Evolutionary conservation across 2,329 filamentous ascomycete genomes (phyloP), one percentile per base, ranked within the genome.

Genomic region (Bertia moriformis): DNA sequence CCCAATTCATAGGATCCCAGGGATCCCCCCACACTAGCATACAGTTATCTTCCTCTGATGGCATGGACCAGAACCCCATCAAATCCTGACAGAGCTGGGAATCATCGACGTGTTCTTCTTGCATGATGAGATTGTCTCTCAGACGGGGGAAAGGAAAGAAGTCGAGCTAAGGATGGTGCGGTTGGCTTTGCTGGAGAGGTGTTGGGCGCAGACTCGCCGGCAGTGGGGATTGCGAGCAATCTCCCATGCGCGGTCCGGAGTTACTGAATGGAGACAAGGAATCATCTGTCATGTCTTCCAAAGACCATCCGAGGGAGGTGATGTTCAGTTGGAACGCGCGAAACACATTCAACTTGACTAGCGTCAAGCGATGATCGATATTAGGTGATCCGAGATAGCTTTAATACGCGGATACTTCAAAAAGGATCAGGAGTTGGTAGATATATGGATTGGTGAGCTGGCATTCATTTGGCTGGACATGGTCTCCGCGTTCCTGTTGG

Each of bases 381-480:
- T 35, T 13, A 7, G 32, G 32, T 7, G 32, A 35, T 10, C 24
- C 24, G 10, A 29, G n/a, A n/a, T 29, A 29, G 24, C 24, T 29
- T n/a, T 29, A n/a, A n/a, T 29, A 29, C 10, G 24, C 24, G 10
- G 24, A 10, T n/a, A n/a, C 24, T 29, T 29, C 24, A 29, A 29
- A 29, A 10, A 29, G 10, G 24, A 29, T 10, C 10, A 10, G 24
- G 24, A 29, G 24, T n/a, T 10, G 10, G 10, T 29, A n/a, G 10
- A n/a, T n/a, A 29, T 29, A n/a, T 29, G 24, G n/a, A 35, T 18
- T 35, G 12, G 32, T 35, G n/a, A n/a, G n/a, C n/a, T n/a, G n/a
- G n/a, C n/a, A n/a, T n/a, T n/a, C n/a, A n/a, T n/a, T n/a, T n/a
- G n/a, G n/a, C n/a, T n/a, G n/a, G n/a, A n/a, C n/a, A n/a, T n/a